Evolutionary conservation across 345 rosid genomes (phyloP), one percentile per base, ranked within the genome.

Genomic region (Gossypium raimondii): DNA sequence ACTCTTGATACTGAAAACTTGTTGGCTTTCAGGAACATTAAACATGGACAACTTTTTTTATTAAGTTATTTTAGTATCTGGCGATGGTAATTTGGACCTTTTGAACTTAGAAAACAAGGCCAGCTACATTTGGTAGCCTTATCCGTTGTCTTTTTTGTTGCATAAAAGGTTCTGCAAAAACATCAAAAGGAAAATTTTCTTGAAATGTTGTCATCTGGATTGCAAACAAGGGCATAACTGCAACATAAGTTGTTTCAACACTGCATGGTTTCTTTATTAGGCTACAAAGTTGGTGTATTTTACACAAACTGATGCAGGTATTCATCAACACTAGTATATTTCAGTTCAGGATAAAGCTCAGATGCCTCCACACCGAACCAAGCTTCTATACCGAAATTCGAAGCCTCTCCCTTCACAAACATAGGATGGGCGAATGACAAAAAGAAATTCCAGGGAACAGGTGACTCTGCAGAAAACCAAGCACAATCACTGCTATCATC

Each of bases 321-420:
- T 24, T 43, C 75, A 41, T 72, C 66, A 44, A 72, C 75, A 57
- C 66, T 72, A 3, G 75, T 72, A 12, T 72, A 72, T 17, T 41
- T 57, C 51, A 72, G 66, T 38, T 72, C 66, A 24, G 66, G 75
- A 22, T 72, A 72, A 20, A 72, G 75, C 66, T 72, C 66, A 38
- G 75, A 56, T 8, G 66, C 75, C 75, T 72, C 75, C 3, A 43
- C 41, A n/a, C 52, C 66, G 9, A 58, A 58, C 13, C 43, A 47
- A 47, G 72, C 72, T 48, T 67, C 56, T 67, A 67, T 67, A 4
- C 25, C 22, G 38, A 67, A 67, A 67, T 67, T 67, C 0, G 43
- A 7, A 25, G 57, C 72, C 57, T 82, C 88, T 11, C 89, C 80
- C 71, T 83, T 81, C 67, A 84, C 85, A 56, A 84, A 81, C 1